phyloP scores from a whole-genome alignment of 352 stramenopile species.

The Phytophthora agathidicida region DNA sequence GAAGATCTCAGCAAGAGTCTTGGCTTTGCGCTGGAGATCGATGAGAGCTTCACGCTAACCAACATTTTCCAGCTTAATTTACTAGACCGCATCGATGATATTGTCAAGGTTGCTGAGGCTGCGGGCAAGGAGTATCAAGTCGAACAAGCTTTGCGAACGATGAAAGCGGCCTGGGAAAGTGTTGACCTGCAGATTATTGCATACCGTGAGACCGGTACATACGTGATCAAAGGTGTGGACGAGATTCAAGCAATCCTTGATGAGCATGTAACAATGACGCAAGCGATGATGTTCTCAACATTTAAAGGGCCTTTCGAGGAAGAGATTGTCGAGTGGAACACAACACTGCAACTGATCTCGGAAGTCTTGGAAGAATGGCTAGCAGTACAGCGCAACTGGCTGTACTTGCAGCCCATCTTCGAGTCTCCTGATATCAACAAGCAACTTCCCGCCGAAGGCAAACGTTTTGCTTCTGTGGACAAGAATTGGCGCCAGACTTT shows the following conservation, averaged over 20 bases:
- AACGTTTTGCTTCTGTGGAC: slow-evolving; percentile 94
- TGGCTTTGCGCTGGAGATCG: slow-evolving; percentile 87
- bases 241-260: slow-evolving; percentile 95
- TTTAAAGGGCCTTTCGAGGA: slow-evolving; percentile 97
- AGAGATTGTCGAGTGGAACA: slow-evolving; percentile 93
- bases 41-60: slow-evolving; percentile 88
- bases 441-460: slow-evolving; percentile 93
- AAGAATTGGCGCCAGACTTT: slow-evolving; percentile 96
- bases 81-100: slow-evolving; percentile 89
- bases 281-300: slow-evolving; percentile 96
- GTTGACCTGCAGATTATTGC: slow-evolving; percentile 91
- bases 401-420: slow-evolving; percentile 97
- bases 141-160: slow-evolving; percentile 92
- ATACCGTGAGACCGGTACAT: slow-evolving; percentile 94
- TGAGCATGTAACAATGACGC: slow-evolving; percentile 96
- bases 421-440: slow-evolving; percentile 97
- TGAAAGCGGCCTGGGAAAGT: slow-evolving; percentile 91
- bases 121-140: slow-evolving; percentile 96
- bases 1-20: slow-evolving; percentile 80
- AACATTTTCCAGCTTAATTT: slow-evolving; percentile 88
- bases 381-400: slow-evolving; percentile 94
- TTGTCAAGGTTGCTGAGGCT: slow-evolving; percentile 92
- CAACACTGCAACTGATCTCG: slow-evolving; percentile 89
- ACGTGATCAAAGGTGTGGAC: slow-evolving; percentile 94
- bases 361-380: slow-evolving; percentile 96